Conservation (phyloP, 164 flowering plant genomes). For the Akebia trifoliata region DNA sequence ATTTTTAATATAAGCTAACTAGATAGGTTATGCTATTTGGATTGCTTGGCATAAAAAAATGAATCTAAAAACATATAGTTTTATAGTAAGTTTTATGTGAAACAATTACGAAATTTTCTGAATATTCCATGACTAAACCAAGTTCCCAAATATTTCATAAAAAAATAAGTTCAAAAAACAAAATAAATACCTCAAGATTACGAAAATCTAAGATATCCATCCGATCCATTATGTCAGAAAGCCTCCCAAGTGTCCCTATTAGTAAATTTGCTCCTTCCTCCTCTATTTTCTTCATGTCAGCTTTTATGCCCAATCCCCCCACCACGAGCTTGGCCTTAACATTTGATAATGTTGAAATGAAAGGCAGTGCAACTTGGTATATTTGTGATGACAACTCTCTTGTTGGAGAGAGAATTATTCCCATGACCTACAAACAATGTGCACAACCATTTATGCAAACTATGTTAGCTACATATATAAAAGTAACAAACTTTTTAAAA, state of each 20-base stretch:
- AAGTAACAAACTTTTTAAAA: background rate
- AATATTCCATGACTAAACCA: too few species aligned
- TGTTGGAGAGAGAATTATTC: conserved; percentile 85
- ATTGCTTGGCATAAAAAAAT: too few species aligned
- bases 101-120: too few species aligned
- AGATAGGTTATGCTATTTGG: too few species aligned
- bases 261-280: conserved; percentile 86
- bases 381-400: conserved; percentile 92
- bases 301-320: conserved; percentile 73
- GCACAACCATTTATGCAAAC: background rate
- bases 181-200: conserved; percentile 57
- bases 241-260: conserved; percentile 94
- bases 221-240: conserved; percentile 86
- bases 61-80: too few species aligned
- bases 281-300: conserved; percentile 70
- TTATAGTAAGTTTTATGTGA: too few species aligned
- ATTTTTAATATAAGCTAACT: too few species aligned
- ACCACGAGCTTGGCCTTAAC: conserved; percentile 75
- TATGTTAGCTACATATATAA: background rate
- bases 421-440: conserved; percentile 54
- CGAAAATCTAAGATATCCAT: conserved; percentile 69
- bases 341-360: conserved; percentile 62
- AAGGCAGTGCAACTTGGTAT: conserved; percentile 80
- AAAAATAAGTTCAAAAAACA: too few species aligned
- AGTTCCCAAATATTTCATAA: too few species aligned